phyloP scores from a whole-genome alignment of 139 green algal species.

The Spirogloea muscicola region DNA sequence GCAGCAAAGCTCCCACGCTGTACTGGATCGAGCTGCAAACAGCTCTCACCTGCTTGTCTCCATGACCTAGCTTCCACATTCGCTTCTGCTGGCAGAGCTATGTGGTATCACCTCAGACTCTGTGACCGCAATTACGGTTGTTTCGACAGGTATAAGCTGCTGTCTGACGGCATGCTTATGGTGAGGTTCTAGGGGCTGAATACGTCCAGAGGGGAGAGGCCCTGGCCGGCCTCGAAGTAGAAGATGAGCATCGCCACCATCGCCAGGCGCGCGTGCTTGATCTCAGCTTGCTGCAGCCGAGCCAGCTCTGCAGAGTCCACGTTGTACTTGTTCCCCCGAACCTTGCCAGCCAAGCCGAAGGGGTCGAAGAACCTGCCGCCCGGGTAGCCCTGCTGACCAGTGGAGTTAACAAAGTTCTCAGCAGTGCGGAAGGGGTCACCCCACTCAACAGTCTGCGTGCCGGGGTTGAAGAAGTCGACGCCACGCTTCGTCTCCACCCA shows the following conservation, averaged over 20 bases:
- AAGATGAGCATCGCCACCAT: constrained; percentile 46
- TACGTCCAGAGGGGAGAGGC: constrained; percentile 10
- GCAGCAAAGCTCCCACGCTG: no score
- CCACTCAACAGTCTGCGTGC: constrained; percentile 41
- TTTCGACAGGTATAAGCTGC: no score
- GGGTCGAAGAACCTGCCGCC: constrained; percentile 59
- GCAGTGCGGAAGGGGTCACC: constrained; percentile 14
- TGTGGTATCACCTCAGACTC: no score
- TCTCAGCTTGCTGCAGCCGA: constrained; percentile 20
- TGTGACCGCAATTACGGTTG: no score
- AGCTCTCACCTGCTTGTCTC: no score
- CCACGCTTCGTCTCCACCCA: constrained; percentile 68
- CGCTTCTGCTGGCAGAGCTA: no score
- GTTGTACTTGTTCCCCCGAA: constrained; percentile 13
- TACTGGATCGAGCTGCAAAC: no score
- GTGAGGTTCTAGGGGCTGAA: no score
- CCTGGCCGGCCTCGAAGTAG: constrained; percentile 32
- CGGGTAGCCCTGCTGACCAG: constrained; percentile 54
- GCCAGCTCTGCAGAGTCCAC: constrained; percentile 32
- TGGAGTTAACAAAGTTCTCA: constrained; percentile 44
- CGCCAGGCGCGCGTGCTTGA: constrained; percentile 30
- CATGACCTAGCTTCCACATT: no score
- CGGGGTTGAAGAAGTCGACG: constrained; percentile 48
- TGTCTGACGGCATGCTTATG: no score
- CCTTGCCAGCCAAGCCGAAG: constrained; percentile 53